These are phyloP conservation scores for Aspergillus coremiiformis DNA, from an alignment of 495 filamentous ascomycete genomes.

Conservation along the genomic window DNA sequence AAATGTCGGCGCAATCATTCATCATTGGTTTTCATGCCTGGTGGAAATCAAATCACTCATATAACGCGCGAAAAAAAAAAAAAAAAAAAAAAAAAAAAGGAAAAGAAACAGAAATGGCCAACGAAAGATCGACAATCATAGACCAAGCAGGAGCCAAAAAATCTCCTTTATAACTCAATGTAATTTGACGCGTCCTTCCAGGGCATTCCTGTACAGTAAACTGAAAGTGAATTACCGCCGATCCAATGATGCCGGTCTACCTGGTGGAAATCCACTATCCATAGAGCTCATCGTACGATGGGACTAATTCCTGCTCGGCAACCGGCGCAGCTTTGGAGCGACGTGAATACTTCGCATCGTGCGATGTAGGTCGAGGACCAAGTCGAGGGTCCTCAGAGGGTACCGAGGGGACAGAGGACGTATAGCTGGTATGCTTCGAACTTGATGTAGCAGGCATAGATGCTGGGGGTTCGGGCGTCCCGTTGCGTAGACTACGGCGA, in stretches of 20 bases:
- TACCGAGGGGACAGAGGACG: slow-evolving; percentile 28
- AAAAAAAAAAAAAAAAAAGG: slow-evolving; percentile 4
- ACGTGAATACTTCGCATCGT: slow-evolving; percentile 21
- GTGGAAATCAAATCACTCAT: background rate
- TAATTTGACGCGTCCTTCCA: background rate
- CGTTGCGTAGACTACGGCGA: slow-evolving; percentile 32
- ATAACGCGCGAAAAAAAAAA: background rate
- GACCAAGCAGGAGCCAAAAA: background rate
- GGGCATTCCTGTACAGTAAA: too few species aligned
- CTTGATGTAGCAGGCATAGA: slow-evolving; percentile 26
- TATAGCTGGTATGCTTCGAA: slow-evolving; percentile 35
- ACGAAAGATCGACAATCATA: background rate
- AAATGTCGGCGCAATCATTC: background rate
- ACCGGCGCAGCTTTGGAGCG: slow-evolving; percentile 17
- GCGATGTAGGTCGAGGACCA: slow-evolving; percentile 15
- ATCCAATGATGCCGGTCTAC: too few species aligned
- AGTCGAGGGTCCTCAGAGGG: slow-evolving; percentile 26
- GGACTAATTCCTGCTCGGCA: slow-evolving; percentile 29
- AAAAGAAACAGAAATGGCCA: background rate
- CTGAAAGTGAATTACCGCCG: too few species aligned
- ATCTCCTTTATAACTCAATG: background rate
- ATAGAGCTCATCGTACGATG: slow-evolving; percentile 41
- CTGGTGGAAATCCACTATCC: slow-evolving; percentile 19
- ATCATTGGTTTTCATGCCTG: background rate
- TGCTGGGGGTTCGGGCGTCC: slow-evolving; percentile 19